Base-by-base conservation (phyloP, 352 stramenopile genomes). In the Peronospora belbahrii region DNA sequence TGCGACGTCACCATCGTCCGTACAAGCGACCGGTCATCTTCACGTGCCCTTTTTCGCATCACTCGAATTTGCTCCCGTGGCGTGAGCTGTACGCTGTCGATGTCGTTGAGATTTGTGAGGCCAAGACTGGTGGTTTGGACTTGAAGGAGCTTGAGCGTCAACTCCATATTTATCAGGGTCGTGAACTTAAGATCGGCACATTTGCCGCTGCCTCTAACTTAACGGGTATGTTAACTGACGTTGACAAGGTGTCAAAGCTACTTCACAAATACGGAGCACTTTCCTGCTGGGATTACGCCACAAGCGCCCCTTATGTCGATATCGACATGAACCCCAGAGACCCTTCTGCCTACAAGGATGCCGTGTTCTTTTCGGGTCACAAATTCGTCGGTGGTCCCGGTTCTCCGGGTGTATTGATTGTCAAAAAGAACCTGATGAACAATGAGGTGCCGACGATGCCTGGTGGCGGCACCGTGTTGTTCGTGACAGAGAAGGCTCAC, bases 21-120 rank as follows among this genome's bases (percentile, higher is more conserved):
- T 40, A 39, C 48, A 60, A 52, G 59, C 79, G 47, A 0, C 78
- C 91, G 0, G 80, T 97, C 5, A 83, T 98, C 30, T 91, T 97
- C 37, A 86, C 90, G n/a, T 80, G 90, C 28, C 95, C 95, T 7
- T 98, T 96, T 43, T 96, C 97, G 56, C 96, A 99, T 64, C 96
- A 99, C 62, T 98, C 90, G 15, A 99, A 98, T 66, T 56, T 99
- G 20, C 61, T 99, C 7, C 95, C 95, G 5, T 99, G 95, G 95
- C 68, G 95, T 39, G 96, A 99, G 73, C 85, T 76, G 22, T 44
- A 56, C 38, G 72, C 50, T 13, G 80, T 70, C 3, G 76, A 96
- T 20, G 75, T 97, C 6, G 68, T 95, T 1, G 60, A 65, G 32
- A 77, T 97, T 17, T 62, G 69, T 1, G 82, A 85, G 42, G 59